Evolutionary conservation across 1,284 basidiomycete genomes (phyloP), one percentile per base, ranked within the genome.

Genomic region (Inonotus obliquus): DNA sequence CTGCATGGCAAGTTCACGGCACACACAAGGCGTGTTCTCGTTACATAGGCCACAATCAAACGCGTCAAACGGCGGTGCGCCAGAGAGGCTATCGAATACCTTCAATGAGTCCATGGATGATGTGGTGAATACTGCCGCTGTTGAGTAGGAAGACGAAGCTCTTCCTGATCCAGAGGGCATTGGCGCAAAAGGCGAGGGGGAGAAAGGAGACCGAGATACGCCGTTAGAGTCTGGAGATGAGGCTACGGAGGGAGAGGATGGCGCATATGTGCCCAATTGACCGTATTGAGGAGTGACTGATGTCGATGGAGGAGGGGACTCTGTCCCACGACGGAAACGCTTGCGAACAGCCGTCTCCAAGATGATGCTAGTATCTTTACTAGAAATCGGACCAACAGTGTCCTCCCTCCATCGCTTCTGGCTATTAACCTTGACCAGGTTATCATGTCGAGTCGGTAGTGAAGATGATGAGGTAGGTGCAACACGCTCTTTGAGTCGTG

Each of bases 1-100:
- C 59, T 82, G 79, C 52, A 81, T 69, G 25, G 79, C 78, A 58
- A 89, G 75, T 67, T 88, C 88, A 58, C 83, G 81, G 70, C 90
- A 92, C 39, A 92, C 80, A 67, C 91, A 93, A 41, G 84, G 80
- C n/a, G 80, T 81, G 62, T 81, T 80, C 41, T 85, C 84, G 65
- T 72, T 83, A 70, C 90, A 93, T 71, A 91, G 83, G 6, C 90
- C 87, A 69, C 91, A 93, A 57, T 77, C 74, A 52, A 77, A 75
- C n/a, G 66, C 62, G 14, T 75, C 77, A 64, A 75, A 76, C 10
- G 63, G 56, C 14, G 66, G 49, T 45, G 52, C 52, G 21, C 19
- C 21, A 6, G 19, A 54, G 19, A 57, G n/a, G 71, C 54, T 17
- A 41, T 60, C 58, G 49, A 60, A 64, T 7, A 52, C n/a, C 19